Evolutionary conservation across 306 rosid genomes (phyloP).

Genomic region (Prunus armeniaca): DNA sequence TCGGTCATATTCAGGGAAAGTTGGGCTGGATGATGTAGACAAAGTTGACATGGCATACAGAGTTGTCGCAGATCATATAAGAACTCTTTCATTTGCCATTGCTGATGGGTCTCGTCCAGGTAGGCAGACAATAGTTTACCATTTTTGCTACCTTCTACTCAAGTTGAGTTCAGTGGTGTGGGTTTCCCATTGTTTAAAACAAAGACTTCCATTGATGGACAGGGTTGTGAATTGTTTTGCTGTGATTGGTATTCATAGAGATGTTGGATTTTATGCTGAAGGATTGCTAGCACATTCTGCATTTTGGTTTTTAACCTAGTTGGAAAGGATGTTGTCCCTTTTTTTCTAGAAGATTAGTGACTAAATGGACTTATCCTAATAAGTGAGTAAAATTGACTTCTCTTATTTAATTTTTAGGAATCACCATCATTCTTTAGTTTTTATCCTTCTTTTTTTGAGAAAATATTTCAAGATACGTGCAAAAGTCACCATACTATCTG

Average conservation of each 20-base stretch:
- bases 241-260: not conserved
- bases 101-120: constrained; percentile 99
- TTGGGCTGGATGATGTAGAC: constrained; percentile 79
- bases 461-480: too few relatives aligned
- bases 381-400: not conserved
- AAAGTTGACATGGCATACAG: constrained; percentile 95
- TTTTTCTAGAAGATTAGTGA: not conserved
- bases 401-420: not conserved
- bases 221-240: not conserved
- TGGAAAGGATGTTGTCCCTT: not conserved
- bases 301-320: not conserved
- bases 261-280: not conserved
- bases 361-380: not conserved
- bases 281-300: not conserved
- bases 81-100: constrained; percentile 84
- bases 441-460: too few relatives aligned
- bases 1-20: constrained; percentile 78
- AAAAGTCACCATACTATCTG: not conserved
- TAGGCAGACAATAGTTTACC: constrained; percentile 17
- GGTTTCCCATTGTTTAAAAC: not conserved
- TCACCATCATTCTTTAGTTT: not conserved
- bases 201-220: not conserved
- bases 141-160: not conserved
- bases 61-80: constrained; percentile 64
- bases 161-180: constrained; percentile 13